These are phyloP conservation scores for Lupinus albus DNA, from an alignment of 306 rosid species.

Conservation along the genomic window DNA sequence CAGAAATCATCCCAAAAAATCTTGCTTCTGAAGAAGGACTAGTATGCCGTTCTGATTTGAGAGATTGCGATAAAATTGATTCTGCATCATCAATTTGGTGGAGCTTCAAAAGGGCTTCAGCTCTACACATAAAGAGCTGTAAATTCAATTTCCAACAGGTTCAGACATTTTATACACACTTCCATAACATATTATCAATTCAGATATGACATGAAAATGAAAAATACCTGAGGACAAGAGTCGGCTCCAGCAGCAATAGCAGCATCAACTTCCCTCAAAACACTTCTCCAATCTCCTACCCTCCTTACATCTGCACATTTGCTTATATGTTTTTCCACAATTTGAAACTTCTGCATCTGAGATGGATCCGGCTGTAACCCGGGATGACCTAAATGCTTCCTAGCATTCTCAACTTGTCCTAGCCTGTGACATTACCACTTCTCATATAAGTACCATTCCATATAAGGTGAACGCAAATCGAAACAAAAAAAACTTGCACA, in stretches of 20 bases:
- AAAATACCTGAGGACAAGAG: constrained; percentile 68
- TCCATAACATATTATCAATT: constrained; percentile 5
- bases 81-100: constrained; percentile 86
- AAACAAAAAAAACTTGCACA: not conserved
- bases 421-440: constrained; percentile 55
- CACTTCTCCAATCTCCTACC: constrained; percentile 78
- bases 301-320: constrained; percentile 79
- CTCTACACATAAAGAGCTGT: constrained; percentile 98
- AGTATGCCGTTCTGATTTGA: constrained; percentile 49
- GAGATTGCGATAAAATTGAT: constrained; percentile 48
- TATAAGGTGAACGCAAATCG: not conserved
- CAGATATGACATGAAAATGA: not conserved
- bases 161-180: constrained; percentile 47
- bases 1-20: constrained; percentile 79
- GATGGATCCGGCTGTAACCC: constrained; percentile 58
- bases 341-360: constrained; percentile 73
- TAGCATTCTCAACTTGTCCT: constrained; percentile 85
- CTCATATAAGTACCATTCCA: constrained; percentile 24
- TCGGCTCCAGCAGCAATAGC: constrained; percentile 75
- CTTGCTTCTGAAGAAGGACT: constrained; percentile 51
- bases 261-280: constrained; percentile 69
- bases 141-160: constrained; percentile 71
- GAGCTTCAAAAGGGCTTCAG: constrained; percentile 85
- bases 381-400: constrained; percentile 62
- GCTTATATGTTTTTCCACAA: constrained; percentile 70